Evolutionary conservation across 2,329 filamentous ascomycete genomes (phyloP).

Genomic region (Peltaster fructicola): DNA sequence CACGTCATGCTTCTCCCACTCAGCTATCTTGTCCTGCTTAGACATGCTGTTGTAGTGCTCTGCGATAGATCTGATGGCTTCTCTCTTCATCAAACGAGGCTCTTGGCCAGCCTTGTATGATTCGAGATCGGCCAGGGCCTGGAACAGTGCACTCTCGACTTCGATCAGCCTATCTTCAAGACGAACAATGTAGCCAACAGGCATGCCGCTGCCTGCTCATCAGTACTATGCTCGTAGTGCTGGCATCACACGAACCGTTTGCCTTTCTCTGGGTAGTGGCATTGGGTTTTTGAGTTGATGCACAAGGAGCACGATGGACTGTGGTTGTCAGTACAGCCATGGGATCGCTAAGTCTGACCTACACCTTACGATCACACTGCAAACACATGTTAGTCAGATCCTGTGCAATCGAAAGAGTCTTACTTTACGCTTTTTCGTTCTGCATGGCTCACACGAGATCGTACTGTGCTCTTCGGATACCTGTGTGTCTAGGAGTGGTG

Average conservation of each 20-base stretch:
- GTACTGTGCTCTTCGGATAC: constrained; percentile 3
- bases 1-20: constrained; percentile 5
- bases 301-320: constrained; percentile 5
- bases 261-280: constrained; percentile 4
- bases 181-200: constrained; percentile 4
- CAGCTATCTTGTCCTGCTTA: constrained; percentile 4
- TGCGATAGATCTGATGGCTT: constrained; percentile 2
- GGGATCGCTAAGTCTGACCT: constrained; percentile 1
- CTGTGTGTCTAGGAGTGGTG: too few species aligned
- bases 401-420: constrained; percentile 1
- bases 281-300: constrained; percentile 4
- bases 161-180: constrained; percentile 4
- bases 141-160: constrained; percentile 3
- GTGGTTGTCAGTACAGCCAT: neutral
- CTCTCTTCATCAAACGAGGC: constrained; percentile 1
- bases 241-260: too few species aligned
- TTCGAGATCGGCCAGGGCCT: constrained; percentile 3
- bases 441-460: constrained; percentile 9
- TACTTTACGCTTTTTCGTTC: constrained; percentile 10
- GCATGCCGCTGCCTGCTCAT: too few species aligned
- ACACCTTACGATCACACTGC: constrained; percentile 5
- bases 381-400: neutral
- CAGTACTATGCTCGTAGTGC: too few species aligned
- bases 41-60: constrained; percentile 4
- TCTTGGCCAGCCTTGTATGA: constrained; percentile 1